phyloP scores from a whole-genome alignment of 2,329 filamentous ascomycete species.

The Aotearoamyces nothofagi region DNA sequence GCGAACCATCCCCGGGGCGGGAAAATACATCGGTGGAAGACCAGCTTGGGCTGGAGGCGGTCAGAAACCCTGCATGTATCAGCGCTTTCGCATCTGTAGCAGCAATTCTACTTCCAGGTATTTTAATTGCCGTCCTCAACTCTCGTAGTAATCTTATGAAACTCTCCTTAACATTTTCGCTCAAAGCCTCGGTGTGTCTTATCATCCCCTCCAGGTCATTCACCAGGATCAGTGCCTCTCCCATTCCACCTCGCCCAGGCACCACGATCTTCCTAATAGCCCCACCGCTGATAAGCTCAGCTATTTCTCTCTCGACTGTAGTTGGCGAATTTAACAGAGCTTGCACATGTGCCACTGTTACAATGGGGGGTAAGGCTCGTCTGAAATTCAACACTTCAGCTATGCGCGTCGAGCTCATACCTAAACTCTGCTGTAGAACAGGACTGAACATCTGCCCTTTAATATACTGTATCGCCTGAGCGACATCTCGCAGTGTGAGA shows the following conservation, averaged over 20 bases:
- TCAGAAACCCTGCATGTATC: conserved; percentile 53
- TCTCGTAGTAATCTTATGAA: conserved; percentile 36
- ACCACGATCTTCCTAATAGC: conserved; percentile 46
- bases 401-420: conserved; percentile 48
- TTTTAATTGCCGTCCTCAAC: conserved; percentile 30
- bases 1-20: conserved; percentile 22
- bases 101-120: conserved; percentile 25
- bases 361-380: conserved; percentile 41
- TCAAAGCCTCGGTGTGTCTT: conserved; percentile 19
- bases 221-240: conserved; percentile 48
- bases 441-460: conserved; percentile 46
- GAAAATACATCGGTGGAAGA: conserved; percentile 25
- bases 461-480: conserved; percentile 50
- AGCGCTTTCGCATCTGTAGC: conserved; percentile 37
- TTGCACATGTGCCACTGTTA: conserved; percentile 51
- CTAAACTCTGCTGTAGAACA: conserved; percentile 38
- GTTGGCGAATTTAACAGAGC: conserved; percentile 48
- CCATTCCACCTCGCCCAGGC: conserved; percentile 36
- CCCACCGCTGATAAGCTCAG: conserved; percentile 40
- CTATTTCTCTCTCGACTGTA: conserved; percentile 50
- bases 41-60: conserved; percentile 25
- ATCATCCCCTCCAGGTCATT: conserved; percentile 38
- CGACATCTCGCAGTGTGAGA: conserved; percentile 41
- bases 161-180: conserved; percentile 28
- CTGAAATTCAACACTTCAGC: conserved; percentile 49